Evolutionary conservation across 2,329 filamentous ascomycete genomes (phyloP), one percentile per base, ranked within the genome.

Genomic region (Lasiodiplodia sp.): DNA sequence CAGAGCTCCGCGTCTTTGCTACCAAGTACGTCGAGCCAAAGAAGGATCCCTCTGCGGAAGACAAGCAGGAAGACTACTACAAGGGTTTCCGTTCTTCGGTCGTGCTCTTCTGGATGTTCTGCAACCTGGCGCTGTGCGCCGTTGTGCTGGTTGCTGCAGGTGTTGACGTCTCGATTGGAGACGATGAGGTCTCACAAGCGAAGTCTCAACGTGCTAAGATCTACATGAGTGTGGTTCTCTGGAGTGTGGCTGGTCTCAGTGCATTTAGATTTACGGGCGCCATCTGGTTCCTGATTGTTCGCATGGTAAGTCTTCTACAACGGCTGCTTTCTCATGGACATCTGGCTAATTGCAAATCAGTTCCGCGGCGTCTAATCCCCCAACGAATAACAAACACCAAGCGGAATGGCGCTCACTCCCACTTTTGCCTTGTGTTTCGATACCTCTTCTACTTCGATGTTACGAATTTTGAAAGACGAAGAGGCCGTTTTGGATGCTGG

Each of bases 51-150:
- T 83, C 83, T n/a, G 80, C 86, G 12, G 77, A 82, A 53, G 94
- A 97, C 78, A 93, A 92, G 76, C 95, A 99, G 80, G 93, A 97
- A 84, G 96, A 99, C 79, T 99, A 98, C 82, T 99, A 99, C 86
- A 94, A 94, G 75, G 96, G 94, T 72, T 97, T 99, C 79, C 89
- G 96, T 71, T 96, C 92, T 23, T 89, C 93, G 34, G 94, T 97
- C 73, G 96, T 99, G 37, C 84, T 98, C 63, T 89, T 92, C 72
- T 99, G 96, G 96, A 97, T 99, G 86, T 93, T 98, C 75, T 94
- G 90, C 77, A 99, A 99, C 80, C 92, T 99, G 78, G 94, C 89
- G 0, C 88, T 99, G 6, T 89, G 89, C 0, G 95, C 95, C 0
- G 86, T 96, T 2, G 95, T 99, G 8, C 84, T 99, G 72, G 94